phyloP scores from a whole-genome alignment of 2,329 filamentous ascomycete genomes.

The Pleochaeta shiraiana region DNA sequence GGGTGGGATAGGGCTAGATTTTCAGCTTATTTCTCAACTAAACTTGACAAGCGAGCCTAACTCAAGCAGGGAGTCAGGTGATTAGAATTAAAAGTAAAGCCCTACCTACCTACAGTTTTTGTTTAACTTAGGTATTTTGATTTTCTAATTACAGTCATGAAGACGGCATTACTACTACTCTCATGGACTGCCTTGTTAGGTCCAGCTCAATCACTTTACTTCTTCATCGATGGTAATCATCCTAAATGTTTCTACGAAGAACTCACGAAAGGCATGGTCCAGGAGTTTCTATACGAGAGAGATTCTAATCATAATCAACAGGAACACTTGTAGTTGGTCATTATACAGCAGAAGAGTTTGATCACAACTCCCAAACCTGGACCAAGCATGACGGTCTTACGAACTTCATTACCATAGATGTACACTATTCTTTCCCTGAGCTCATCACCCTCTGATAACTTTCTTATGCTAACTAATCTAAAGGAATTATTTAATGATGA shows the following conservation, averaged over 20 bases:
- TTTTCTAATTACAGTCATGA: conserved; percentile 23
- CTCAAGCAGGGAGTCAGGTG: no score
- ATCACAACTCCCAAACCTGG: conserved; percentile 47
- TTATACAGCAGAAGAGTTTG: conserved; percentile 71
- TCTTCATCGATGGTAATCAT: conserved; percentile 71
- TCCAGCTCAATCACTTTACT: conserved; percentile 69
- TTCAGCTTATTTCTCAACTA: no score
- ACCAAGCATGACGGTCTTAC: conserved; percentile 50
- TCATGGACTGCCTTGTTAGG: conserved; percentile 35
- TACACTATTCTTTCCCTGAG: conserved; percentile 20
- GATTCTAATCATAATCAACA: not conserved
- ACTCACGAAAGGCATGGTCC: conserved; percentile 55
- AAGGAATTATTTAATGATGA: conserved; percentile 93
- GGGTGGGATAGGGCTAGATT: no score
- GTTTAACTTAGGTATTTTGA: no score
- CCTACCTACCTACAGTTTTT: no score
- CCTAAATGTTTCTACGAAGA: conserved; percentile 98
- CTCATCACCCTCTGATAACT: not conserved
- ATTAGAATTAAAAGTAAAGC: no score
- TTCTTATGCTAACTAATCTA: not conserved
- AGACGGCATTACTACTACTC: conserved; percentile 39
- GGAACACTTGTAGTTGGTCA: conserved; percentile 80
- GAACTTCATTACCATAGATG: conserved; percentile 81
- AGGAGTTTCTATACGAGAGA: not conserved
- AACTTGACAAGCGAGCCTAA: no score